Base-by-base conservation (phyloP, 2,329 filamentous ascomycete genomes). In the Claviceps sorghi region DNA sequence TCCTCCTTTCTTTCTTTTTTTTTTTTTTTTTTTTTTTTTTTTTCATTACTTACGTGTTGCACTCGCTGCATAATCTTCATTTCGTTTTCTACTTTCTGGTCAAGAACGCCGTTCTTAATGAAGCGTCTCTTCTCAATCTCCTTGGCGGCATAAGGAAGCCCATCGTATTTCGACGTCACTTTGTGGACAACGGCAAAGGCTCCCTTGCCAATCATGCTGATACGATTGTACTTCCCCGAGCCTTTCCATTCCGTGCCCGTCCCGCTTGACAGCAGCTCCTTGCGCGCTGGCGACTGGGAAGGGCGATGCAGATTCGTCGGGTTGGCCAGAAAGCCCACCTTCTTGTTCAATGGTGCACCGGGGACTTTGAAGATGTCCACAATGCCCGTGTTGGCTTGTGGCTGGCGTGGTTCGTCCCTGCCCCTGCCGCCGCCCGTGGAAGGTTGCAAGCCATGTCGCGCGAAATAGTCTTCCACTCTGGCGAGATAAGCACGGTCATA, bases 131-230 rank as follows among this genome's bases (percentile, higher is more conserved):
- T 97, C 67, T 96, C 89, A 4, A 98, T 79, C 67, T 97, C 89
- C 65, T 98, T 98, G 15, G 89, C 90, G 4, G 93, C 93, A 61
- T 86, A 94, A 0, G 91, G 80, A 32, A 80, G 73, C 1, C 93
- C 93, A 61, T 93, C 83, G 60, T 81, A 86, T 67, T 89, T 94
- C 19, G 84, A 84, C 1, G 91, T 91, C 29, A 96, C 78, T 65
- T 89, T 88, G 68, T 95, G 91, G 1, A 98, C 93, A 0, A 84
- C 88, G 4, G 93, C 93, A 71, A 98, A 98, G 3, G 93, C 91
- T 6, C 93, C 93, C 65, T 93, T 93, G 45, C 93, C 93, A 57
- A 98, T 85, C 48, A 81, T 75, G 29, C 83, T 81, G 10, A 88
- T 80, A 26, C 88, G 82, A 62, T 95, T 95, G 69, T 97, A 98